Percentiles rank a stretch among this genome's conserved stretches.
Evolutionary conservation across 306 rosid species (phyloP).

Genomic region (Acacia crassicarpa): DNA sequence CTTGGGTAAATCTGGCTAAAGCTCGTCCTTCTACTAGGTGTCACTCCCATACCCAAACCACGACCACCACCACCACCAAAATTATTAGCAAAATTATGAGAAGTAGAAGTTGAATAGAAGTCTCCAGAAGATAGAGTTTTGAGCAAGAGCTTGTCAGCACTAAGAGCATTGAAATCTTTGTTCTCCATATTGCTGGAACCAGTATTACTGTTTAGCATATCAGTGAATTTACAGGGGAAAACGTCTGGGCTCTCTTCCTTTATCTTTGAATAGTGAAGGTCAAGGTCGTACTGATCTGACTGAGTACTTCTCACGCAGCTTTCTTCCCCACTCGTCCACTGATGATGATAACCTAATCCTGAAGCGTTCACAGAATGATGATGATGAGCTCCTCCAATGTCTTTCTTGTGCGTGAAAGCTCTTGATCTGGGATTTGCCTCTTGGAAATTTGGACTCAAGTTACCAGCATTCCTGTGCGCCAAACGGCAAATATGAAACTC

Average conservation of each 20-base stretch:
- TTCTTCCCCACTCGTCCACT: constrained; percentile 37
- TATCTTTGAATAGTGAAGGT: constrained; percentile 27
- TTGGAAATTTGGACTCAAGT: constrained; percentile 20
- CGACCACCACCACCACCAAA: constrained; percentile 13
- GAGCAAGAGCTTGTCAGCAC: constrained; percentile 60
- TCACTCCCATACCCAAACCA: background rate
- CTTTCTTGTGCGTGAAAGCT: constrained; percentile 22
- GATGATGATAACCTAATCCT: constrained; percentile 44
- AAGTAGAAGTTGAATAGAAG: constrained; percentile 6
- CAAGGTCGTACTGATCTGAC: constrained; percentile 17
- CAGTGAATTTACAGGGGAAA: constrained; percentile 56
- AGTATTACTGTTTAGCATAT: constrained; percentile 43
- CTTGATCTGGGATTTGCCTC: constrained; percentile 37
- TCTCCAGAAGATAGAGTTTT: constrained; percentile 44
- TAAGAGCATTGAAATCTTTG: constrained; percentile 40
- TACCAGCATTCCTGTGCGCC: constrained; percentile 34
- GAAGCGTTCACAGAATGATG: constrained; percentile 23
- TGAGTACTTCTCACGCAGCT: constrained; percentile 27
- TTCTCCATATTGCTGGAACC: constrained; percentile 25
- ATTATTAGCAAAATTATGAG: background rate
- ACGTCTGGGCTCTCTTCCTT: constrained; percentile 52
- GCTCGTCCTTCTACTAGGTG: constrained; percentile 40
- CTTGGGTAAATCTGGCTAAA: constrained; percentile 80
- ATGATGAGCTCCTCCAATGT: constrained; percentile 6
- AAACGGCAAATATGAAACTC: background rate